Percentiles rank a stretch among this genome's conserved stretches.
Conservation (phyloP, 2,329 filamentous ascomycete genomes). For the Sarocladium strictum region DNA sequence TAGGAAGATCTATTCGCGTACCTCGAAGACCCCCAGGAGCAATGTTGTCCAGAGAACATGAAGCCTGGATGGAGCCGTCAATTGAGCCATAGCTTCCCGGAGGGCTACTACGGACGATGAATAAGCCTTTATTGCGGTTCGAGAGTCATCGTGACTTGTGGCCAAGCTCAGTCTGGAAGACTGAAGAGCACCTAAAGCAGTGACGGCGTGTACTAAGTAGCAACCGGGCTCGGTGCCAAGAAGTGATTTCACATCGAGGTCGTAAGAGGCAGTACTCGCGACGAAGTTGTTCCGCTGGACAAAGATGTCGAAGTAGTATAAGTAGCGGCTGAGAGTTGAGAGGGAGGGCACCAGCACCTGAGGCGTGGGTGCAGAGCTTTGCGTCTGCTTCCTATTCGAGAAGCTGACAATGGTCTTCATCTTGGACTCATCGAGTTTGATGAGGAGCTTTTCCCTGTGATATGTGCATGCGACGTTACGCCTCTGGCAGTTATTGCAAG, state of each 20-base stretch:
- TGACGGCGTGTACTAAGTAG: not conserved
- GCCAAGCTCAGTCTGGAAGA: not conserved
- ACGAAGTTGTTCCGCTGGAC: constrained; percentile 6
- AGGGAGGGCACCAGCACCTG: not conserved
- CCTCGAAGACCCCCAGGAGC: constrained; percentile 6
- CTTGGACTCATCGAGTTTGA: not conserved
- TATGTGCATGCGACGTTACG: not conserved
- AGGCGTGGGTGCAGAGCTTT: not conserved
- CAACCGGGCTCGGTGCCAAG: not conserved
- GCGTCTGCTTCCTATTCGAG: constrained; percentile 2
- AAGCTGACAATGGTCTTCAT: not conserved
- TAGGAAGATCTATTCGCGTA: too few species aligned
- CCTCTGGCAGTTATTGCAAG: not conserved
- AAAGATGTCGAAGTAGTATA: constrained; percentile 9
- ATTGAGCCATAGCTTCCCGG: not conserved
- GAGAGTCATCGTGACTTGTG: not conserved
- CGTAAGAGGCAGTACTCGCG: constrained; percentile 1
- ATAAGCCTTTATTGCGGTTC: not conserved
- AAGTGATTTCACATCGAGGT: not conserved
- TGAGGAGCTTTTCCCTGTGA: not conserved
- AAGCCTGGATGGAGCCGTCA: not conserved
- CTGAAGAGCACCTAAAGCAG: constrained; percentile 1
- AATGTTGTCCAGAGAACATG: constrained; percentile 7
- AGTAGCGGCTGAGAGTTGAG: not conserved
- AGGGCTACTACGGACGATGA: not conserved